A percentile compares a stretch with the other conserved stretches of the same genome.
These are phyloP conservation scores for Pyrus betulifolia DNA, from an alignment of 306 rosid species.

Conservation along the genomic window DNA sequence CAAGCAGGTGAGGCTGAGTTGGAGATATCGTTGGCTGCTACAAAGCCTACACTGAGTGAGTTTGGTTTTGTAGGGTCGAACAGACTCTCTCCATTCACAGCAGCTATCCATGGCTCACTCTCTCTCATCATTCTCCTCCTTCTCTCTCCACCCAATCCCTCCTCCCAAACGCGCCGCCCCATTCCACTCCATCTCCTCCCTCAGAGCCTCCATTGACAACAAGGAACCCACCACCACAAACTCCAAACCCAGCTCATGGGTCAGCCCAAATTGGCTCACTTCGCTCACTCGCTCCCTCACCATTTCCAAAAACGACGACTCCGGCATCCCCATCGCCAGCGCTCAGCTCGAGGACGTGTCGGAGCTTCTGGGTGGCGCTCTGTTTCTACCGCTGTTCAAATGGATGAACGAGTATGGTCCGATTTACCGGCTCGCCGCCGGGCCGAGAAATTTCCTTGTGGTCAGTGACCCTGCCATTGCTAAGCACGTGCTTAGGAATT, in stretches of 20 bases:
- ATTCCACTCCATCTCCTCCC: slow-evolving; percentile 14
- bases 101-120: slow-evolving; percentile 32
- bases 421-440: slow-evolving; percentile 77
- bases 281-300: slow-evolving; percentile 55
- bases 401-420: slow-evolving; percentile 89
- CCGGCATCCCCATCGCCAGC: slow-evolving; percentile 65
- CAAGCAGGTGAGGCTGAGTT: too few species aligned
- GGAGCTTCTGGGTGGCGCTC: slow-evolving; percentile 89
- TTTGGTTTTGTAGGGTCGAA: background rate
- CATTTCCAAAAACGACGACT: slow-evolving; percentile 41
- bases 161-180: slow-evolving; percentile 19
- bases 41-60: too few species aligned
- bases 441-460: slow-evolving; percentile 85
- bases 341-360: slow-evolving; percentile 90
- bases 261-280: slow-evolving; percentile 95
- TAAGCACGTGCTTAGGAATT: slow-evolving; percentile 75
- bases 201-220: slow-evolving; percentile 52
- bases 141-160: slow-evolving; percentile 22
- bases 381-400: slow-evolving; percentile 75
- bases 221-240: slow-evolving; percentile 9
- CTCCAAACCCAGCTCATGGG: slow-evolving; percentile 57
- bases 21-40: too few species aligned
- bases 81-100: background rate
- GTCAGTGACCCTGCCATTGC: slow-evolving; percentile 94
- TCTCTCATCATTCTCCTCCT: slow-evolving; percentile 16